Evolutionary conservation across 768 basidiomycete species (phyloP), one percentile per base, ranked within the genome.

Genomic region (Phanerochaete sordida): DNA sequence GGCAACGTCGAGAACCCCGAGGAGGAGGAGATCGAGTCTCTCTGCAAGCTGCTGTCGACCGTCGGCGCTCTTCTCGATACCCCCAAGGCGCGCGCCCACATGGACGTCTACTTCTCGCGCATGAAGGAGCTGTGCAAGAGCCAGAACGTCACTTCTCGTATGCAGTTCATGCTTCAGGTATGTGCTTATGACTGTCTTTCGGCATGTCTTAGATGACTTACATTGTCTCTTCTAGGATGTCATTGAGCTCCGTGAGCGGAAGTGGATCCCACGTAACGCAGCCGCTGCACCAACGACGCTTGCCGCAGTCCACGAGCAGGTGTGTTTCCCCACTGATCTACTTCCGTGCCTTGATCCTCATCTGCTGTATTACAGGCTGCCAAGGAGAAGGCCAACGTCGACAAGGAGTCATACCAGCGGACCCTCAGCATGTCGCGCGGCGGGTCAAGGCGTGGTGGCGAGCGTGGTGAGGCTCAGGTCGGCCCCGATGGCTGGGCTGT

Each of bases 201-300:
- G 97, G 95, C 95, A 98, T 75, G 80, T 97, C 53, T 83, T 95
- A 57, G 96, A 98, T n/a, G n/a, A n/a, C n/a, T n/a, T n/a, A n/a
- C n/a, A n/a, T n/a, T n/a, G n/a, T n/a, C n/a, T 62, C 46, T 30
- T 33, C 4, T 49, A 98, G 95, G 96, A 98, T 75, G 80, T 97
- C 53, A 83, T 95, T 58, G 96, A 98, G 69, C 79, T 95, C 46
- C 90, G 95, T 53, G 83, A 85, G 28, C 86, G 88, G 57, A 87
- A 84, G 70, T 98, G 95, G 96, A 70, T 86, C 43, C 74, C 81
- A 46, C 85, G 93, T 53, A 86, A 87, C 67, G 76, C 76, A 49
- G 81, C 88, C 28, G 85, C 87, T 54, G 93, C 89, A 12, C 95
- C 95, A 5, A 80, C 89, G 31, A 97, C 94, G 3, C 85, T 97